Conservation (phyloP, 2,329 filamentous ascomycete species). For the Penicillium oxalicum region DNA sequence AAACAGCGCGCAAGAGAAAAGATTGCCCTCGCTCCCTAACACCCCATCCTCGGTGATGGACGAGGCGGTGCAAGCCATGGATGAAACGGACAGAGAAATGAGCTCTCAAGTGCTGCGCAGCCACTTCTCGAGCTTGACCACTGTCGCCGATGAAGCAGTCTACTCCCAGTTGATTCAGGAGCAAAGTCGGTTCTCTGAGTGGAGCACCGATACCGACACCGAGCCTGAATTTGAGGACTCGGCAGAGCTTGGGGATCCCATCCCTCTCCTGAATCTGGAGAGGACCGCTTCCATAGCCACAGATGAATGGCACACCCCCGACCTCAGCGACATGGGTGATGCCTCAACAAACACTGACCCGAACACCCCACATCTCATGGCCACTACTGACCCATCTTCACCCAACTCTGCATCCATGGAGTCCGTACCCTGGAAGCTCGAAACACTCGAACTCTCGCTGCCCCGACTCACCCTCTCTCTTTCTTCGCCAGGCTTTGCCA, state of each 20-base stretch:
- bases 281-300: constrained; percentile 15
- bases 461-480: constrained; percentile 24
- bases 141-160: constrained; percentile 26
- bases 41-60: constrained; percentile 43
- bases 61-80: constrained; percentile 33
- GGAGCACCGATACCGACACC: constrained; percentile 31
- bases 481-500: constrained; percentile 25
- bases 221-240: constrained; percentile 26
- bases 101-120: constrained; percentile 33
- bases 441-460: constrained; percentile 6
- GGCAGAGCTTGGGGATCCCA: constrained; percentile 33
- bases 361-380: constrained; percentile 34
- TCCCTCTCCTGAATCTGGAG: constrained; percentile 28
- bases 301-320: constrained; percentile 19
- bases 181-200: constrained; percentile 37
- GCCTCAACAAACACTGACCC: constrained; percentile 26
- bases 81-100: constrained; percentile 27
- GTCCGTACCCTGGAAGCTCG: constrained; percentile 19
- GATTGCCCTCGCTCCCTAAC: constrained; percentile 43
- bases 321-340: constrained; percentile 20
- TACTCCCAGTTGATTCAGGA: constrained; percentile 24
- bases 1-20: constrained; percentile 31
- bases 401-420: constrained; percentile 24
- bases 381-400: constrained; percentile 26
- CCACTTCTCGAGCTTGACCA: constrained; percentile 39